Base-by-base conservation (phyloP, 495 filamentous ascomycete species). In the Penicillium lagena region DNA sequence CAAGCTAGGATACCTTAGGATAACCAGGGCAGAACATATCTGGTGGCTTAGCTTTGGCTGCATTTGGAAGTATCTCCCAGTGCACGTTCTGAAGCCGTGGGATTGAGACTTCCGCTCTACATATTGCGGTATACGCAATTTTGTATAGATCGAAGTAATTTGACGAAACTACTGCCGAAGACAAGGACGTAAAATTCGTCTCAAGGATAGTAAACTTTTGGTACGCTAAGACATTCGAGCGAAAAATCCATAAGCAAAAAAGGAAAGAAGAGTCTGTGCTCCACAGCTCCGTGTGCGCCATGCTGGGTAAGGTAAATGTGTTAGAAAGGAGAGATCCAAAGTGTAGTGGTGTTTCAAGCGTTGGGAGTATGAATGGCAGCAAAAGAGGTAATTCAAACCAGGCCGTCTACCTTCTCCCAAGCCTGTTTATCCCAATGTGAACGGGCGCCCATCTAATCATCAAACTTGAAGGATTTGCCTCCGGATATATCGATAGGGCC, bases 401-500 rank as follows among this genome's bases (percentile, higher is more conserved):
- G 22, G 22, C 22, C 22, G 22, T 22, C 22, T 22, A 22, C 6
- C 22, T 22, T 22, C 22, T 22, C 22, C 22, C 22, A 22, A 4
- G 22, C 6, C 22, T 22, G 22, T 6, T 22, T 22, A 22, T 22
- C 2, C 22, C 22, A 22, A 22, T 6, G 22, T 22, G 22, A 22
- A 22, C 4, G 4, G 4, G 22, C 22, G 22, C 22, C 22, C 22
- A 22, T 50, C 60, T 81, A 90, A 64, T 89, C 82, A 3, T 91
- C 86, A 69, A 95, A 95, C 73, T 91, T 94, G 67, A 91, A 86
- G 39, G 85, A 82, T 49, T 81, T 81, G 13, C 78, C 78, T 12
- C 65, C 63, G 14, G 60, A 47, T 46, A 89, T 83, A 61, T 95
- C 88, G 49, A 96, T 89, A 14, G 73, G 71, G 8, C 90, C 90